phyloP scores from a whole-genome alignment of 2,329 filamentous ascomycete genomes.

The Zasmidium cellare region DNA sequence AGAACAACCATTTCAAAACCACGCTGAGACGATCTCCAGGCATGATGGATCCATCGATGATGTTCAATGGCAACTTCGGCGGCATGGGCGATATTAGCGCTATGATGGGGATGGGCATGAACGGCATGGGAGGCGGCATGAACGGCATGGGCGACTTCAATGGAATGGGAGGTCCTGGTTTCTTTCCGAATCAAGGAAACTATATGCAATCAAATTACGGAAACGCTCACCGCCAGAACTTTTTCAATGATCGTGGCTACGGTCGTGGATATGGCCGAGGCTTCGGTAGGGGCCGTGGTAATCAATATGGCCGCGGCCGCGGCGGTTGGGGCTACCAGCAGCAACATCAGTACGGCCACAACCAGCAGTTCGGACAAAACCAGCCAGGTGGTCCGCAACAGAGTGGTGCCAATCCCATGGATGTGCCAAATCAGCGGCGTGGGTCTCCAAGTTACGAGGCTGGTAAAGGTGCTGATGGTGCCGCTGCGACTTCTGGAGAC shows the following conservation, averaged over 20 bases:
- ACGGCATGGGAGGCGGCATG: slow-evolving; percentile 63
- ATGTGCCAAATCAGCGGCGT: slow-evolving; percentile 21
- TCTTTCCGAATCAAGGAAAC: slow-evolving; percentile 51
- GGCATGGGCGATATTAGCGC: slow-evolving; percentile 73
- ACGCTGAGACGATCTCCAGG: slow-evolving; percentile 40
- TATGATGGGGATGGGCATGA: slow-evolving; percentile 57
- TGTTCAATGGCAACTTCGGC: slow-evolving; percentile 64
- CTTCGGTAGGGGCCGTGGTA: slow-evolving; percentile 36
- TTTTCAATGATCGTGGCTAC: slow-evolving; percentile 67
- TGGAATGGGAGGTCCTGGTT: slow-evolving; percentile 73
- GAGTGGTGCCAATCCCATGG: slow-evolving; percentile 18
- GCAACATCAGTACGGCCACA: slow-evolving; percentile 24
- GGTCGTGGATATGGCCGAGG: slow-evolving; percentile 54
- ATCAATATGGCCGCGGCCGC: slow-evolving; percentile 25
- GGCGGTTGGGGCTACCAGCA: slow-evolving; percentile 31
- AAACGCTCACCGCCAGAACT: slow-evolving; percentile 48
- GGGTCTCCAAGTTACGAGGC: slow-evolving; percentile 32
- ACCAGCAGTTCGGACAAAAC: slow-evolving; percentile 17
- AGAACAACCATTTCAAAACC: slow-evolving; percentile 19
- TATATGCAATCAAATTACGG: slow-evolving; percentile 49
- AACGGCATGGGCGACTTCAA: slow-evolving; percentile 52
- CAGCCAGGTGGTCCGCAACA: slow-evolving; percentile 21
- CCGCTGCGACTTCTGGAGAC: slow-evolving; percentile 12
- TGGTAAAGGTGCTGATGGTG: slow-evolving; percentile 21
- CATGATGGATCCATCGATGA: slow-evolving; percentile 85